Base-by-base conservation (phyloP, 2,329 filamentous ascomycete genomes). In the Fusarium paranaense region DNA sequence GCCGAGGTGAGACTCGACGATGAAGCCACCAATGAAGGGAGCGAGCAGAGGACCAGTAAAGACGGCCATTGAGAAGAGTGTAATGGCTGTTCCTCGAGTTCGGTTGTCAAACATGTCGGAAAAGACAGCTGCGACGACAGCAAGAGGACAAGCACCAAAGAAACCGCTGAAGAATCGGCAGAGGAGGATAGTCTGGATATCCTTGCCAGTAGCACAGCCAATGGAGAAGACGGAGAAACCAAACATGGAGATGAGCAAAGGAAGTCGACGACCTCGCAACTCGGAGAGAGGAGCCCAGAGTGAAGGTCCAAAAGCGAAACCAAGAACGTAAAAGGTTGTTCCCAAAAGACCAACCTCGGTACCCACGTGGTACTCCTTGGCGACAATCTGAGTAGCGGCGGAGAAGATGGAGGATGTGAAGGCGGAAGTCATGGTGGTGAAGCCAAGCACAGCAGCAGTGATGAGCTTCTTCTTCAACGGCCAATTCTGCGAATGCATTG, bases 401-500 rank as follows among this genome's bases (percentile, higher is more conserved):
- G 92, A 94, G 84, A 94, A 95, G 78, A 95, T 91, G 82, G 90
- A 92, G n/a, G 90, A 92, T 0, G 92, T 90, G 78, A 95, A 95
- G 6, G 93, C 89, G 0, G 92, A 86, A 2, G 90, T 89, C 77
- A 95, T 85, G 20, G 93, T 95, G 16, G 92, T 94, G 78, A 91
- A 95, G 18, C 91, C 93, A 47, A 95, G 85, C 77, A 95, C 91
- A 45, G 87, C 87, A 22, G 91, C 90, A 0, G 92, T 94, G 6
- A 89, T 76, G 42, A 95, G 59, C 90, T 97, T 98, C 86, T 94
- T 95, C 80, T 85, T 89, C 63, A 93, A 79, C 0, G 93, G 88
- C 95, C 95, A 98, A 81, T 98, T 98, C 84, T 96, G 93, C 1
- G 94, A 93, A 82, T 97, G 95, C 69, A 95, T 80, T 3, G 95